Base-by-base conservation (phyloP, 805 yeast genomes). In the Tetrapisispora pingtungensis region DNA sequence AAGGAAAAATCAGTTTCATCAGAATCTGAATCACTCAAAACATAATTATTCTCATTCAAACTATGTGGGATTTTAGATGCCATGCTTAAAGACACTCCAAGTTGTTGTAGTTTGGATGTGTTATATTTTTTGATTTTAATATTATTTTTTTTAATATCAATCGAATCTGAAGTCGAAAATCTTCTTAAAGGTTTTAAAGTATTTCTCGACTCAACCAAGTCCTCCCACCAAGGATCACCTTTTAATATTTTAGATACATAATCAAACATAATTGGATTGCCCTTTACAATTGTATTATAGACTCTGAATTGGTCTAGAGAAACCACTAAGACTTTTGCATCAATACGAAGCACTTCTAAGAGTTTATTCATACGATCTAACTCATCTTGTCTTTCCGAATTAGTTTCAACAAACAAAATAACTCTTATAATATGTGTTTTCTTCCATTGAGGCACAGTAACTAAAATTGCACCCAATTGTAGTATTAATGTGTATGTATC, bases 391-490 rank as follows among this genome's bases (percentile, higher is more conserved):
- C 86, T 75, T 51, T 89, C 97, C 0, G 67, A 67, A 37, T 68
- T 70, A 45, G 72, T 71, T 64, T 93, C 98, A 27, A 93, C 97
- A 70, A 93, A 90, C 0, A 84, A 94, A 42, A 93, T 80, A 10
- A 93, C 87, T 47, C 98, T 70, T 33, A 93, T 60, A 6, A 62
- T 66, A 57, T 87, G 93, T 0, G 83, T 79, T 40, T 71, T 71
- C 50, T 84, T 80, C 99, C 99, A 93, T 36, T 81, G 84, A 1
- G 95, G 94, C 3, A 93, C 98, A 0, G 98, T 89, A 10, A 84
- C 78, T 46, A 93, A 67, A 52, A 93, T 90, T 1, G 96, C 95
- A 3, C 97, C 98, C 45, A 93, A 69, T 58, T 93, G 99, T 46
- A 94, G 67, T 50, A 93, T 93, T 56, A 93, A 72, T 0, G 97